These are phyloP conservation scores for Phytopythium boreale DNA, from an alignment of 352 stramenopile species.

Conservation along the genomic window DNA sequence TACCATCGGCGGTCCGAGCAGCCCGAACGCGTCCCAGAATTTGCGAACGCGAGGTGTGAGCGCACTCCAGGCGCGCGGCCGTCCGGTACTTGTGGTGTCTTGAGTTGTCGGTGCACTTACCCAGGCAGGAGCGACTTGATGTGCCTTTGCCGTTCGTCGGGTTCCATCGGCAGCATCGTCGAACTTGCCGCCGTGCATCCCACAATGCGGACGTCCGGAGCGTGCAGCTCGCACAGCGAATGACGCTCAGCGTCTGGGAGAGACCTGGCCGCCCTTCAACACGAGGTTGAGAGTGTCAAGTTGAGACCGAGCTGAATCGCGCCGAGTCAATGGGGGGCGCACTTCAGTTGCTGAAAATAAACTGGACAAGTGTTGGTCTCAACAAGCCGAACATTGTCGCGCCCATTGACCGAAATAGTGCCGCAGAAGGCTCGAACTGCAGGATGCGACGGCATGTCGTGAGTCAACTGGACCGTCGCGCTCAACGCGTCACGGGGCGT, in stretches of 20 bases:
- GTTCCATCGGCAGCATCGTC: neutral
- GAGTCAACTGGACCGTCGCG: neutral
- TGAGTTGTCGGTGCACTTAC: slow-evolving; percentile 13
- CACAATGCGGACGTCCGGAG: neutral
- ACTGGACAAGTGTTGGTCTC: no score
- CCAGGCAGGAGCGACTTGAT: slow-evolving; percentile 13
- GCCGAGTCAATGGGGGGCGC: no score
- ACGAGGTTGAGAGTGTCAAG: no score
- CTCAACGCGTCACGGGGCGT: neutral
- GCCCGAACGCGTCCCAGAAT: slow-evolving; percentile 28
- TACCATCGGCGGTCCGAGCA: slow-evolving; percentile 19
- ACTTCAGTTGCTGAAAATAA: no score
- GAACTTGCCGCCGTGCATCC: neutral
- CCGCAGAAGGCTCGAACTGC: no score
- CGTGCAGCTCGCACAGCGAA: no score
- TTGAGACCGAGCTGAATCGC: no score
- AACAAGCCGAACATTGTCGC: no score
- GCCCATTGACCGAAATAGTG: no score
- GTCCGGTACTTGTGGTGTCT: neutral
- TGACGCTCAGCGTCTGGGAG: no score
- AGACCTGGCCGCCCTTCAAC: no score
- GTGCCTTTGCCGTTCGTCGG: neutral
- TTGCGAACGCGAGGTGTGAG: neutral
- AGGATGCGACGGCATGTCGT: no score
- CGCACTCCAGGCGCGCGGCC: neutral